These are phyloP conservation scores for Candida corydali DNA, from an alignment of 805 yeast genomes.

Conservation along the genomic window DNA sequence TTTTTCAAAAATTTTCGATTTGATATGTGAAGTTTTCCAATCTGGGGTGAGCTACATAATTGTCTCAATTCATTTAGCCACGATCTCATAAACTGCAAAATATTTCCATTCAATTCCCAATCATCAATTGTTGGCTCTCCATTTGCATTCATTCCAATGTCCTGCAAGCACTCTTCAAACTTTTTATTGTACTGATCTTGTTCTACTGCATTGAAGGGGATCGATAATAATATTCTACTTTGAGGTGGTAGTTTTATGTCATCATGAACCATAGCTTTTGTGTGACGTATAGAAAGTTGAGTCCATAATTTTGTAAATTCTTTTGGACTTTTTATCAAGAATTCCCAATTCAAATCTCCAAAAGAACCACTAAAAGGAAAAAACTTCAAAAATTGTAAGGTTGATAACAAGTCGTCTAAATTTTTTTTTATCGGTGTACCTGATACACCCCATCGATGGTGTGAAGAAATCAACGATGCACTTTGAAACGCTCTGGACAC, in stretches of 20 bases:
- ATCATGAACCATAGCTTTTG: constrained; percentile 74
- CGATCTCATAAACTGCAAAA: constrained; percentile 48
- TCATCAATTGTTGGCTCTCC: constrained; percentile 48
- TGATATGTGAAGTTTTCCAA: constrained; percentile 28
- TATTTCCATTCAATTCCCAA: constrained; percentile 43
- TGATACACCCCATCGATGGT: constrained; percentile 95
- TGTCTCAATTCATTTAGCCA: constrained; percentile 74
- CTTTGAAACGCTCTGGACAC: constrained; percentile 75
- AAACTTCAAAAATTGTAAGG: constrained; percentile 61
- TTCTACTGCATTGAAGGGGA: constrained; percentile 80
- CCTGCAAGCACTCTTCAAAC: constrained; percentile 54
- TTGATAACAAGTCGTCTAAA: constrained; percentile 64
- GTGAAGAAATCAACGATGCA: constrained; percentile 73
- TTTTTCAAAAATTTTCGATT: constrained; percentile 20
- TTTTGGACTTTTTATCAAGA: constrained; percentile 13
- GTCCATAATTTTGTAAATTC: constrained; percentile 48
- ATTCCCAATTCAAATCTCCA: constrained; percentile 39
- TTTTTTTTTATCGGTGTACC: constrained; percentile 84
- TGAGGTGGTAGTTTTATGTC: constrained; percentile 82
- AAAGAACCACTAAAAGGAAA: constrained; percentile 58
- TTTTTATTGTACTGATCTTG: constrained; percentile 73
- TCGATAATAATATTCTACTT: constrained; percentile 58
- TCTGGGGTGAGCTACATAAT: constrained; percentile 77
- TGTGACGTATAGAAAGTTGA: constrained; percentile 65
- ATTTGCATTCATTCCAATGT: constrained; percentile 50